Conservation (phyloP, 2,329 filamentous ascomycete species). For the Cladophialophora exuberans region DNA sequence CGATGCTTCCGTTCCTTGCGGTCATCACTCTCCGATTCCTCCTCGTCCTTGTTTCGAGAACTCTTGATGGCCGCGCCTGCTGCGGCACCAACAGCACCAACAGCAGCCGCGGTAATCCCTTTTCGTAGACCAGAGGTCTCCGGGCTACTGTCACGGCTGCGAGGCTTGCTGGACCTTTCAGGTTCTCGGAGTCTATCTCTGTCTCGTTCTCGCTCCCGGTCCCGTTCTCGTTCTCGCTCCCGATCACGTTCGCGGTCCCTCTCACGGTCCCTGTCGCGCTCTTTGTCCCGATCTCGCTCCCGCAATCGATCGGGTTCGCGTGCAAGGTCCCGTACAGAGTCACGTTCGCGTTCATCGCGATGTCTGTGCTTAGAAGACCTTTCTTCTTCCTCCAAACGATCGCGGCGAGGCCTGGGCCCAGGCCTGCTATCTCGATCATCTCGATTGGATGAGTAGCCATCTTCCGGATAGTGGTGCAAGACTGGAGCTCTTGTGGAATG, state of each 20-base stretch:
- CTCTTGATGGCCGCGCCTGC: constrained; percentile 26
- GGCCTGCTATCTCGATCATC: constrained; percentile 24
- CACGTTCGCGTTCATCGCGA: constrained; percentile 27
- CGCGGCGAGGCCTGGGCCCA: constrained; percentile 18
- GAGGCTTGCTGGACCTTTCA: constrained; percentile 21
- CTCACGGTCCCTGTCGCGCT: constrained; percentile 24
- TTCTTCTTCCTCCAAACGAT: constrained; percentile 28
- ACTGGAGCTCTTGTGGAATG: constrained; percentile 29
- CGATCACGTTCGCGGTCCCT: constrained; percentile 25
- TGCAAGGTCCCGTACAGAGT: constrained; percentile 9
- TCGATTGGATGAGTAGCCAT: constrained; percentile 27
- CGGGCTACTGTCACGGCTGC: constrained; percentile 30
- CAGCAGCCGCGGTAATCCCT: constrained; percentile 29
- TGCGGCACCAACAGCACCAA: constrained; percentile 27
- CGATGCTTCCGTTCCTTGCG: constrained; percentile 28
- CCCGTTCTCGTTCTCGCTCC: constrained; percentile 25
- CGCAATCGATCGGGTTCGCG: constrained; percentile 26
- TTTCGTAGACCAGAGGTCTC: constrained; percentile 29
- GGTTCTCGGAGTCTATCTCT: constrained; percentile 21
- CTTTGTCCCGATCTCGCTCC: constrained; percentile 26
- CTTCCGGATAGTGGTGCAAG: constrained; percentile 33
- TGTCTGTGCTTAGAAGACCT: constrained; percentile 17
- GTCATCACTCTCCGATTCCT: constrained; percentile 30
- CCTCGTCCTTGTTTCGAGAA: constrained; percentile 21
- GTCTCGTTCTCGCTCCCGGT: constrained; percentile 23